These are phyloP conservation scores for Blastobotrys peoriensis DNA, from an alignment of 805 yeast species.

Conservation along the genomic window DNA sequence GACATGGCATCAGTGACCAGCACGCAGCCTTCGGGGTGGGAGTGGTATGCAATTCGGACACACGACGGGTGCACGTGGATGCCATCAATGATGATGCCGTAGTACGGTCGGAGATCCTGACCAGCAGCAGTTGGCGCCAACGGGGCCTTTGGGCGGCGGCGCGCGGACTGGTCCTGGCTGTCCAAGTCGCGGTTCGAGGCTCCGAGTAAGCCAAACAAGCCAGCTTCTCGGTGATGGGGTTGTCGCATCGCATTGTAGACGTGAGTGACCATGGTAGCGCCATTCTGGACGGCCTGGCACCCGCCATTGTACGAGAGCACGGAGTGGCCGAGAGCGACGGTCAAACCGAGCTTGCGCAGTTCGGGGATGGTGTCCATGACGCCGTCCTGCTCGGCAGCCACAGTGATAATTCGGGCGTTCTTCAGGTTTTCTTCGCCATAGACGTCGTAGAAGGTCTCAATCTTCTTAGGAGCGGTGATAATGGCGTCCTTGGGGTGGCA, in stretches of 20 bases:
- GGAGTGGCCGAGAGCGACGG: slow-evolving; percentile 45
- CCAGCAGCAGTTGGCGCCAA: background rate
- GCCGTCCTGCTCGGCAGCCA: slow-evolving; percentile 49
- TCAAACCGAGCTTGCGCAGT: slow-evolving; percentile 31
- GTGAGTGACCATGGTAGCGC: slow-evolving; percentile 57
- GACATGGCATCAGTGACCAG: slow-evolving; percentile 57
- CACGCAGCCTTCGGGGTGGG: slow-evolving; percentile 48
- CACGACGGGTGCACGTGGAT: slow-evolving; percentile 54
- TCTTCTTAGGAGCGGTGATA: slow-evolving; percentile 33
- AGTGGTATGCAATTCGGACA: slow-evolving; percentile 43
- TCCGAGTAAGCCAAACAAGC: slow-evolving; percentile 46
- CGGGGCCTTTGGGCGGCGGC: background rate
- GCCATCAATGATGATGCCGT: slow-evolving; percentile 53
- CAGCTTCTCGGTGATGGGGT: slow-evolving; percentile 54
- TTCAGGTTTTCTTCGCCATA: slow-evolving; percentile 38
- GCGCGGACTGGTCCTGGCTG: slow-evolving; percentile 1
- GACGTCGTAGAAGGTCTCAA: slow-evolving; percentile 30
- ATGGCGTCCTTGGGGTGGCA: slow-evolving; percentile 49
- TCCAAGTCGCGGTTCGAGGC: slow-evolving; percentile 25
- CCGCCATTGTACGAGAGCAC: slow-evolving; percentile 32
- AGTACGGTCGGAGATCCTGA: slow-evolving; percentile 35
- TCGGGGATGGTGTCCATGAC: slow-evolving; percentile 39
- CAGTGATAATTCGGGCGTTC: slow-evolving; percentile 38
- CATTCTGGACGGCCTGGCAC: slow-evolving; percentile 41
- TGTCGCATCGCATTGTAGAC: slow-evolving; percentile 57